Conservation (phyloP, 1,284 basidiomycete genomes). For the Fomitopsis pinicola region DNA sequence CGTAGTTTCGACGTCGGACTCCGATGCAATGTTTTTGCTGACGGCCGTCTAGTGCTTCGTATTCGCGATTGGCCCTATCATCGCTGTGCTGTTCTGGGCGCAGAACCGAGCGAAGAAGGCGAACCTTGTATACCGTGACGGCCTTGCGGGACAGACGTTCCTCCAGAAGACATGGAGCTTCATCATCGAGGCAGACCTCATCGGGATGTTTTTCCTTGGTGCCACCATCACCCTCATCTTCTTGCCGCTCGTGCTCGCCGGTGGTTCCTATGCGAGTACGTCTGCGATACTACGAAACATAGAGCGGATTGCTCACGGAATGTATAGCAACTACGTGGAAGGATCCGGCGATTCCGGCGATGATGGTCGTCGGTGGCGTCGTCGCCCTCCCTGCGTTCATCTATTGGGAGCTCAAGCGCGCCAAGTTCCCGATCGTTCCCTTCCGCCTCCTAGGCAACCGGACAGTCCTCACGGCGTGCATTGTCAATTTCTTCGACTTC, state of each 20-base stretch:
- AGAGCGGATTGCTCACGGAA: background rate
- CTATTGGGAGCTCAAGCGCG: conserved; percentile 46
- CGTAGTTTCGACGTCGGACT: background rate
- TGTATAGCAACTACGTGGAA: conserved; percentile 1
- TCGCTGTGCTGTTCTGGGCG: conserved; percentile 68
- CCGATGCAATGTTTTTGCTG: conserved; percentile 23
- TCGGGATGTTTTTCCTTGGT: conserved; percentile 56
- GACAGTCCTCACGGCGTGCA: conserved; percentile 54
- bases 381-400: conserved; percentile 40
- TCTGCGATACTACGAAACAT: background rate
- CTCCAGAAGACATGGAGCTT: conserved; percentile 25
- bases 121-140: conserved; percentile 32
- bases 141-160: background rate
- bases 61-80: conserved; percentile 52
- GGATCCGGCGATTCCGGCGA: background rate
- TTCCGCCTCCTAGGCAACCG: conserved; percentile 54
- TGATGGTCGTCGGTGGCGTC: conserved; percentile 47
- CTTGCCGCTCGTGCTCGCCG: conserved; percentile 52
- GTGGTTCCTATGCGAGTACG: conserved; percentile 21
- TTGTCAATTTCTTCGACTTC: conserved; percentile 72
- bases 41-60: conserved; percentile 67
- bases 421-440: conserved; percentile 49
- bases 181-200: conserved; percentile 52
- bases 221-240: conserved; percentile 50
- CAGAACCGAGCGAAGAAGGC: conserved; percentile 58